Evolutionary conservation across 257 asterid genomes (phyloP).

Genomic region (Solanum habrochaites): DNA sequence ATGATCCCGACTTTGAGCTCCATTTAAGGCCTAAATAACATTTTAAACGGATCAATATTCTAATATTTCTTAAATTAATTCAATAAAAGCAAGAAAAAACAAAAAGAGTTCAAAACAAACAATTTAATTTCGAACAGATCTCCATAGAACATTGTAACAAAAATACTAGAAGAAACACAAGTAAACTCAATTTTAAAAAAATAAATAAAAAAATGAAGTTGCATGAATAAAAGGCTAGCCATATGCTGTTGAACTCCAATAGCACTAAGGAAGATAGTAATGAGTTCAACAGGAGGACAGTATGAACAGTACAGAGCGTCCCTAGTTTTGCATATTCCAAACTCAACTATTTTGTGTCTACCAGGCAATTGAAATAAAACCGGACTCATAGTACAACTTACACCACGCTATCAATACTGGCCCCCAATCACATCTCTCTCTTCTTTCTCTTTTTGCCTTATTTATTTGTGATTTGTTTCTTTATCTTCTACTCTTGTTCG

Average conservation of each 20-base stretch:
- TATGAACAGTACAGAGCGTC: conserved; percentile 60
- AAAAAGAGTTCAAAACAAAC: not conserved
- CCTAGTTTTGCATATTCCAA: conserved; percentile 76
- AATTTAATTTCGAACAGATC: no score
- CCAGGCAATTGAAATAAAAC: conserved; percentile 84
- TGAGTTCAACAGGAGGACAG: conserved; percentile 59
- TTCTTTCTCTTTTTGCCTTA: not conserved
- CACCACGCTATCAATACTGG: conserved; percentile 82
- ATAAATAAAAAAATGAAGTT: no score
- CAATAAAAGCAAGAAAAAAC: no score
- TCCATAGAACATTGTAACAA: no score
- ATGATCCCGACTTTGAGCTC: not conserved
- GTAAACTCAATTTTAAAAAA: no score
- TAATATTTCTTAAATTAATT: no score
- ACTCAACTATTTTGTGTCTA: conserved; percentile 52
- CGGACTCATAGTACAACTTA: conserved; percentile 70
- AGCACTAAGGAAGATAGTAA: conserved; percentile 62
- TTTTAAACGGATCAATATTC: no score
- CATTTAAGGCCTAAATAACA: not conserved
- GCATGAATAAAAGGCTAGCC: conserved; percentile 13
- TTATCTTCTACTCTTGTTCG: no score
- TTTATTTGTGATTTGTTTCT: not conserved
- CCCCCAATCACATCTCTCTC: conserved; percentile 77
- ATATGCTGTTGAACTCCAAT: conserved; percentile 57
- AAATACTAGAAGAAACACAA: no score